phyloP scores from a whole-genome alignment of 2,329 filamentous ascomycete genomes.

The Diplocarpon mali region DNA sequence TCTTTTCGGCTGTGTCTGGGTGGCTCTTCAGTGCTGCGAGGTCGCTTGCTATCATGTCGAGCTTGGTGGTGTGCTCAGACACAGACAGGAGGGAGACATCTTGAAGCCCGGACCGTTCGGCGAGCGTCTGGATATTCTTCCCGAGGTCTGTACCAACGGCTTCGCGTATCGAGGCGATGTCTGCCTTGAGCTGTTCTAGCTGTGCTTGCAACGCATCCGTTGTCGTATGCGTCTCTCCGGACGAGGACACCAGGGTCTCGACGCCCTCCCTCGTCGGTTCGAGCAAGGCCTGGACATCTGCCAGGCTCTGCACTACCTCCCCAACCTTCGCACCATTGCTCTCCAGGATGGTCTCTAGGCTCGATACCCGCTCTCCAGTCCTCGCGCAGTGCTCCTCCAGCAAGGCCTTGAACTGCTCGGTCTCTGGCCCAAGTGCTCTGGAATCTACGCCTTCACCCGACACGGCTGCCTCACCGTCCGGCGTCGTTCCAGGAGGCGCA shows the following conservation, averaged over 20 bases:
- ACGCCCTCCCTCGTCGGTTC: constrained; percentile 13
- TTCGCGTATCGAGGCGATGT: constrained; percentile 20
- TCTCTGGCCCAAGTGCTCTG: not conserved
- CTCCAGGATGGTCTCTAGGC: constrained; percentile 19
- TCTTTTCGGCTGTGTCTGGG: constrained; percentile 11
- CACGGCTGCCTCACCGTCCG: constrained; percentile 1
- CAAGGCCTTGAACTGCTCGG: constrained; percentile 14
- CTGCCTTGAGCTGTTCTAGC: constrained; percentile 24
- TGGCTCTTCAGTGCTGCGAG: constrained; percentile 15
- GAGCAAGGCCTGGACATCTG: constrained; percentile 14
- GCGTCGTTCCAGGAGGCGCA: not conserved
- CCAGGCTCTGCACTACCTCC: constrained; percentile 15
- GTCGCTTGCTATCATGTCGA: constrained; percentile 20
- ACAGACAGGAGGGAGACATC: constrained; percentile 14
- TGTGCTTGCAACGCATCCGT: constrained; percentile 23
- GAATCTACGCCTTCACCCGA: not conserved
- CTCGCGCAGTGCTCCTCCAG: constrained; percentile 17
- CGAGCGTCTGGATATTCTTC: constrained; percentile 18
- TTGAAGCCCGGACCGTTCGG: constrained; percentile 10
- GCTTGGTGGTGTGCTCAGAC: constrained; percentile 16
- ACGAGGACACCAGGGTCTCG: constrained; percentile 15
- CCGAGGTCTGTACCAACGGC: constrained; percentile 19
- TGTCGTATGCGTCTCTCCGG: constrained; percentile 19
- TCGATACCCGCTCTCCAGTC: constrained; percentile 17
- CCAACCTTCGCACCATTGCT: constrained; percentile 17